phyloP scores from a whole-genome alignment of 139 green algal species.

The Yamagishiella unicocca region DNA sequence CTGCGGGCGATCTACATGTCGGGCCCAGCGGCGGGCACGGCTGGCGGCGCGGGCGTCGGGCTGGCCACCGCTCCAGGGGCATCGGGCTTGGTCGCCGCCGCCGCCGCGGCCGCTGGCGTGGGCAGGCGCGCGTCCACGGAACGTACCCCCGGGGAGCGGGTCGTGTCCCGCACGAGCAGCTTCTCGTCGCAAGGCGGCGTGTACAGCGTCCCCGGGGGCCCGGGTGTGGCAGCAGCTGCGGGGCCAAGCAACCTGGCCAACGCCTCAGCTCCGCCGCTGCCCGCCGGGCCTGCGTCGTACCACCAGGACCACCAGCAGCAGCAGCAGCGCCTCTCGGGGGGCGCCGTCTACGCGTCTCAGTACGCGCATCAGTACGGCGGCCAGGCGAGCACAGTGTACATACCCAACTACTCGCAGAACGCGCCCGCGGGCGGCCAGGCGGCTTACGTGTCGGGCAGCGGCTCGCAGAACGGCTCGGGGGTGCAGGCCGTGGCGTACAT shows the following conservation, averaged over 20 bases:
- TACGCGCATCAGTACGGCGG: conserved; percentile 9
- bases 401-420: conserved; percentile 6
- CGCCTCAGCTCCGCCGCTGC: background rate
- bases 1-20: conserved; percentile 1
- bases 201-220: background rate
- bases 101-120: background rate
- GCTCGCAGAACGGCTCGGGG: no score
- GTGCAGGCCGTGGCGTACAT: no score
- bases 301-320: no score
- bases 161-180: background rate
- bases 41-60: background rate
- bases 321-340: background rate
- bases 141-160: background rate
- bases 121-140: background rate
- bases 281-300: background rate
- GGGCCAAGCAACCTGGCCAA: background rate
- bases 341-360: conserved; percentile 19
- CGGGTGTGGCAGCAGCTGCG: background rate
- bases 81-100: background rate
- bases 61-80: background rate
- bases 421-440: background rate
- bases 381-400: conserved; percentile 17
- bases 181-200: conserved; percentile 1
- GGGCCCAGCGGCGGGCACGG: background rate
- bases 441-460: background rate